Conservation (phyloP, 2,329 filamentous ascomycete genomes). For the Scytalidium sp. region DNA sequence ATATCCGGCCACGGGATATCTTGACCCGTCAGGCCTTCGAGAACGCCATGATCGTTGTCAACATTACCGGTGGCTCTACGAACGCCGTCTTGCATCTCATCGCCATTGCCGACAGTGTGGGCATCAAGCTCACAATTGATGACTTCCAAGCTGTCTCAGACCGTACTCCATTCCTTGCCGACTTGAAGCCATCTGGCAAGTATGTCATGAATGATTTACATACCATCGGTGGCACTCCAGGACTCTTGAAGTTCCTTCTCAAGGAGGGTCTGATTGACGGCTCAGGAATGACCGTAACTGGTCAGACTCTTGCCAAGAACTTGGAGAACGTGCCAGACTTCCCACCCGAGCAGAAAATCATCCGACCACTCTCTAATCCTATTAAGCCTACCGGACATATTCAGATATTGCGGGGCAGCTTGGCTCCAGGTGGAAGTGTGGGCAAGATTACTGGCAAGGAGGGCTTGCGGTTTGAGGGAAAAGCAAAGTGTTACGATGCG, state of each 20-base stretch:
- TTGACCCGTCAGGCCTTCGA: conserved; percentile 79
- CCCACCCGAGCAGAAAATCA: conserved; percentile 67
- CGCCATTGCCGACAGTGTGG: conserved; percentile 78
- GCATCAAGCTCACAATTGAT: conserved; percentile 78
- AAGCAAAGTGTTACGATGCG: conserved; percentile 66
- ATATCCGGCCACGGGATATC: conserved; percentile 75
- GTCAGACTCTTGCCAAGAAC: conserved; percentile 56
- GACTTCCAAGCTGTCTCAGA: conserved; percentile 84
- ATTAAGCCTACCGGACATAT: conserved; percentile 72
- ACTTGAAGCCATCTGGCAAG: conserved; percentile 74
- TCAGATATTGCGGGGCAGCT: conserved; percentile 67
- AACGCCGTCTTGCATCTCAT: conserved; percentile 84
- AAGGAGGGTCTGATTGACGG: conserved; percentile 57
- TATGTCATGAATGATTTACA: conserved; percentile 59
- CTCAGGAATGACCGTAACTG: conserved; percentile 58
- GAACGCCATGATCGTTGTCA: conserved; percentile 81
- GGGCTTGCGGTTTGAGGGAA: conserved; percentile 64
- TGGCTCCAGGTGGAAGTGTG: conserved; percentile 68
- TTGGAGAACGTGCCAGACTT: conserved; percentile 58
- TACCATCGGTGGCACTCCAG: conserved; percentile 54
- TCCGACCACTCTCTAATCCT: conserved; percentile 64
- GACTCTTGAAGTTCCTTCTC: conserved; percentile 55
- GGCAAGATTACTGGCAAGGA: conserved; percentile 79
- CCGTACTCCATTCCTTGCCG: conserved; percentile 74
- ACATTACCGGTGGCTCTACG: conserved; percentile 79